Base-by-base conservation (phyloP, 805 yeast genomes). In the Sungouiozyma ichnusensis region DNA sequence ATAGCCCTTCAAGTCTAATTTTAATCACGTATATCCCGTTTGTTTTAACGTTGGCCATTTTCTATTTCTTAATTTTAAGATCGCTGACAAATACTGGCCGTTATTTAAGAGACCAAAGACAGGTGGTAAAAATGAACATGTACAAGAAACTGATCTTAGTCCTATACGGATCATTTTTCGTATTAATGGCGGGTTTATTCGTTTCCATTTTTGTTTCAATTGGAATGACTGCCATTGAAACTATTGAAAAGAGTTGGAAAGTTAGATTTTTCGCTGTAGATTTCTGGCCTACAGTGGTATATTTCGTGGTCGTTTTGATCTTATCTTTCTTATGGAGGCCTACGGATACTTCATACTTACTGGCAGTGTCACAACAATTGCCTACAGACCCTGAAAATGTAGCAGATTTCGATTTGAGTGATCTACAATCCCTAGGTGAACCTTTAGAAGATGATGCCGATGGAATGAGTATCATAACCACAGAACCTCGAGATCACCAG, bases 241-340 rank as follows among this genome's bases (percentile, higher is more conserved):
- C 85, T 58, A 73, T 90, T 44, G 95, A 88, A 55, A 77, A 77
- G 51, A 81, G 85, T 58, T 92, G 98, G 98, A 85, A 88, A 64
- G 76, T 85, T 36, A 77, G 94, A 55, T 88, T 85, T 68, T 86
- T 92, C 54, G 64, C 86, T 41, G 73, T 81, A 36, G 96, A 90
- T 53, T 94, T 94, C 67, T 88, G 97, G 96, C 95, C 96, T 33
- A 80, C 94, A 38, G 73, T 86, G 38, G 81, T 87, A 13, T 92
- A 86, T 65, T 85, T 84, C 57, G 64, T 80, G 38, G 88, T 88
- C 33, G 88, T 92, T 60, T 74, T 81, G 53, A 76, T 87, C 8
- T 72, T 92, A 48, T 85, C 95, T 4, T 77, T 87, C 68, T 75
- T 92, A 48, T 92, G 98, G 98, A 81, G 98, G 63, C 99, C 99